Base-by-base conservation (phyloP, 768 basidiomycete genomes). In the Piloderma croceum region DNA sequence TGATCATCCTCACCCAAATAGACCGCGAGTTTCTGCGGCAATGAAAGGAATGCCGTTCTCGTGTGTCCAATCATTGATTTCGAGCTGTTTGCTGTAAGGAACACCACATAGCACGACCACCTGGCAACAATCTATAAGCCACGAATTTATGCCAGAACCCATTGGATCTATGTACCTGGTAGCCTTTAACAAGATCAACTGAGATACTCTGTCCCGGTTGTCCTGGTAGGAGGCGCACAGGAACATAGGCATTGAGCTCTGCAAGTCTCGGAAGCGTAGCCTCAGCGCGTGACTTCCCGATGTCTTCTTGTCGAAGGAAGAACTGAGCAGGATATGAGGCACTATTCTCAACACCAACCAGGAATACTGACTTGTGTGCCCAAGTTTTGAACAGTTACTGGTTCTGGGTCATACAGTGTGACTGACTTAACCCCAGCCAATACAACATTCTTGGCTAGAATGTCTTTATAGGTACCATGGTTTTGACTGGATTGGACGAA, bases 351-450 rank as follows among this genome's bases (percentile, higher is more conserved):
- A 34, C 34, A 31, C 13, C 15, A 45, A 39, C 32, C 13, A 23
- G 21, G 44, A 42, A n/a, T 24, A 67, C 68, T 49, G 50, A 87
- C 92, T 66, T 96, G 94, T 4, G 91, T 85, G 56, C 93, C 87
- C 35, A 99, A 72, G 66, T 99, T 96, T 48, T 85, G 81, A n/a
- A 92, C 54, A 18, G 77, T 74, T 9, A 92, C 89, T 9, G 78
- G 85, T 50, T 91, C 85, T 7, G 93, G 93, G 63, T 99, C 96
- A 57, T 79, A 97, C 41, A 98, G 74, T 5, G 93, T 93, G 22
- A 98, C 94, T 5, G 90, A 91, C 67, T 96, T 98, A 37, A 99
- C 96, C 42, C 96, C 96, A 36, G 96, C 96, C 40, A 99, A 73
- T 41, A 79, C 83, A 41, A 97, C 73, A 59, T 99, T 90, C 73